Evolutionary conservation across 257 asterid species (phyloP), one percentile per base, ranked within the genome.

Genomic region (Fraxinus cuspidata): DNA sequence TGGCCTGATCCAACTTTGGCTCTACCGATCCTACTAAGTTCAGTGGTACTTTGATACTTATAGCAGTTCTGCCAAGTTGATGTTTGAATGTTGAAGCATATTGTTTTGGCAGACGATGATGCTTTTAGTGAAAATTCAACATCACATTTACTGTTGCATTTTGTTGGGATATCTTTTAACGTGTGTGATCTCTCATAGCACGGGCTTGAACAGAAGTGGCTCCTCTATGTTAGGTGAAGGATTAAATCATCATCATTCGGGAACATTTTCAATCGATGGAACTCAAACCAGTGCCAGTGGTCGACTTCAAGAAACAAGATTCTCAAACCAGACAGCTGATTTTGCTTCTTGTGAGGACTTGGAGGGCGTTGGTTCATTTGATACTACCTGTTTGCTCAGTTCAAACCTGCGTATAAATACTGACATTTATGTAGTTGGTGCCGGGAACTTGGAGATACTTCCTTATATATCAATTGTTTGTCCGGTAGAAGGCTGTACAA

Each of bases 361-460:
- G 81, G 85, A 88, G 81, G 99, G 99, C 72, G 89, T 89, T 80
- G 99, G 99, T 40, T 92, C 97, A 47, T 92, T 94, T 83, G 85
- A 91, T 78, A 86, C 90, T 19, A 92, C 97, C 73, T 94, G 99
- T 75, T 74, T 83, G 71, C 84, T 94, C 83, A 89, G 79, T 77
- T 88, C 99, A 56, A 83, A 84, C 75, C 74, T 87, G 65, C 73
- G 80, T 53, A 72, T 89, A 60, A 82, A 44, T 82, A 84, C 87
- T 76, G 92, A 92, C 77, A 51, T 88, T 76, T 84, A 88, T 75
- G 96, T 84, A 73, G 32, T 81, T 58, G 99, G 97, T 44, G 35
- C 85, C 53, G 99, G 99, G 79, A 92, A 89, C 83, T 81, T 94
- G 83, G 99, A 94, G 90, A 94, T 94, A 86, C 91, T 83, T 83